These are phyloP conservation scores for Ogataea minuta DNA, from an alignment of 805 yeast species.

Conservation along the genomic window DNA sequence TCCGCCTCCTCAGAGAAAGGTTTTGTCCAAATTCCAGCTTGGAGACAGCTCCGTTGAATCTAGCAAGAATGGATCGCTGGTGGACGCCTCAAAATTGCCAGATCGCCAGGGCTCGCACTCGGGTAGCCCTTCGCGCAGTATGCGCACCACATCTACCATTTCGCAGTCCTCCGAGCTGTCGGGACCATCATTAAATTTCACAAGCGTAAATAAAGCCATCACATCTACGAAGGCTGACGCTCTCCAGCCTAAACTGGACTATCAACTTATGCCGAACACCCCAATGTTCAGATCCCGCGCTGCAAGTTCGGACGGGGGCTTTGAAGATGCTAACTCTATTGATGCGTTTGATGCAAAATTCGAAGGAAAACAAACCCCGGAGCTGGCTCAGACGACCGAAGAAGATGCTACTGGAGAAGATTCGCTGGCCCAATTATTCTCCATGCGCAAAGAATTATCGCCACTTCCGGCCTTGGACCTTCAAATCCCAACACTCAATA, in stretches of 20 bases:
- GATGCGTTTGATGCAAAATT: constrained; percentile 27
- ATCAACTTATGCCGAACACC: background rate
- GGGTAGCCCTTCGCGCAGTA: background rate
- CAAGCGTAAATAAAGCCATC: no score
- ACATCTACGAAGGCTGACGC: background rate
- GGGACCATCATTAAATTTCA: no score
- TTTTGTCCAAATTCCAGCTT: constrained; percentile 6
- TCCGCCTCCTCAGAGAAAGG: background rate
- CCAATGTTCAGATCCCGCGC: constrained; percentile 6
- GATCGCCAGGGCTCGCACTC: background rate
- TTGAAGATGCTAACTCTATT: constrained; percentile 24
- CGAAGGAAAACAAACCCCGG: constrained; percentile 5
- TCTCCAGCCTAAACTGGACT: background rate
- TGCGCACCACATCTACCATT: background rate
- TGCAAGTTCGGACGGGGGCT: constrained; percentile 14
- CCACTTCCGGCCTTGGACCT: constrained; percentile 16
- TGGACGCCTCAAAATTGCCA: constrained; percentile 1
- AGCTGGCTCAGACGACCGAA: constrained; percentile 7
- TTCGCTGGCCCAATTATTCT: constrained; percentile 26
- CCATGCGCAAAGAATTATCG: constrained; percentile 28
- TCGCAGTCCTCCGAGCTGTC: no score
- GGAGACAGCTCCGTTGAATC: constrained; percentile 8
- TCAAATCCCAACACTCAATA: constrained; percentile 10
- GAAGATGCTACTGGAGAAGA: constrained; percentile 16
- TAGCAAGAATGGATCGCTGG: constrained; percentile 7